Evolutionary conservation across 768 basidiomycete species (phyloP).

Genomic region (Jaapia argillacea): DNA sequence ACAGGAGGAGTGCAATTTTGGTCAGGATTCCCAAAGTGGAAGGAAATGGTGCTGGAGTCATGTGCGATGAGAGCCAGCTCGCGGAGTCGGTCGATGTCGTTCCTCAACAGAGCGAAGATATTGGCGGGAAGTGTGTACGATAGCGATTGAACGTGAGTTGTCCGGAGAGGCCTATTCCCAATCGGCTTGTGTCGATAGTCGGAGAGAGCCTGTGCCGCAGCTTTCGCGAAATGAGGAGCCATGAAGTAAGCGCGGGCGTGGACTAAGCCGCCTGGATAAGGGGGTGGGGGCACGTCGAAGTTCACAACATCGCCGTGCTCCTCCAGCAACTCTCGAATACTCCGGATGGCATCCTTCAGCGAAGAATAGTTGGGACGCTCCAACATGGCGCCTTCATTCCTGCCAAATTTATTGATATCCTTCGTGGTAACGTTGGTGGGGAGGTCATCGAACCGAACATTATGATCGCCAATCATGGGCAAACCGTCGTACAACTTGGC

Average conservation of each 20-base stretch:
- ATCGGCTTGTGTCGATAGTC: slow-evolving; percentile 32
- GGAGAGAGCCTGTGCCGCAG: slow-evolving; percentile 38
- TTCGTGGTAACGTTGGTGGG: slow-evolving; percentile 33
- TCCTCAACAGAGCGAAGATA: slow-evolving; percentile 28
- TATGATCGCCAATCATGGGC: slow-evolving; percentile 47
- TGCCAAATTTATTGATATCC: slow-evolving; percentile 34
- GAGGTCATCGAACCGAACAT: slow-evolving; percentile 48
- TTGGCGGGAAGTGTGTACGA: slow-evolving; percentile 29
- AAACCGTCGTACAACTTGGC: slow-evolving; percentile 45
- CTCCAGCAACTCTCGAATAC: slow-evolving; percentile 27
- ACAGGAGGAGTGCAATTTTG: slow-evolving; percentile 13
- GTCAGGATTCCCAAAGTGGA: slow-evolving; percentile 7
- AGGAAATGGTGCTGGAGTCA: too few relatives aligned
- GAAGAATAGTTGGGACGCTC: slow-evolving; percentile 36
- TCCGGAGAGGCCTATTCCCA: slow-evolving; percentile 36
- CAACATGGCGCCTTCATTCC: slow-evolving; percentile 40
- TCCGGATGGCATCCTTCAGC: slow-evolving; percentile 23
- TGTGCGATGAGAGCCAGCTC: too few relatives aligned
- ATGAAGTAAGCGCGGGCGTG: slow-evolving; percentile 49
- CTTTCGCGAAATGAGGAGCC: slow-evolving; percentile 39
- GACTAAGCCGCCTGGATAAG: slow-evolving; percentile 37
- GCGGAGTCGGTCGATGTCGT: slow-evolving; percentile 39
- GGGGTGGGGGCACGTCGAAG: slow-evolving; percentile 40
- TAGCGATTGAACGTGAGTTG: slow-evolving; percentile 44
- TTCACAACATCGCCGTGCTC: slow-evolving; percentile 25